A percentile compares a stretch with the other conserved stretches of the same genome.
These are phyloP conservation scores for Fusarium begoniae DNA, from an alignment of 2,329 filamentous ascomycete genomes.

Conservation along the genomic window DNA sequence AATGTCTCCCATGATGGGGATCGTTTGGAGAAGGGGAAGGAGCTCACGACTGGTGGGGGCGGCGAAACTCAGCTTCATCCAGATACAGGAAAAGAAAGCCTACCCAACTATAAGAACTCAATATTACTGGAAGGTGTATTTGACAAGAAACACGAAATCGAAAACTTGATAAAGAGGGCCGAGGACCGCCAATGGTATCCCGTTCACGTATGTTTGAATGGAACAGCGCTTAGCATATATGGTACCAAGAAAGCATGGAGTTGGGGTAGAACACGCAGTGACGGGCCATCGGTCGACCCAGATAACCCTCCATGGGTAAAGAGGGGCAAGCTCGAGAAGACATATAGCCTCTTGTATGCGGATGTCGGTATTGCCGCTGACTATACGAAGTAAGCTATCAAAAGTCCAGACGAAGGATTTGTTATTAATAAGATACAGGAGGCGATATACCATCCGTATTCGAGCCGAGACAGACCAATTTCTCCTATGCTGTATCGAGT, in stretches of 20 bases:
- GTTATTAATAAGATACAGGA: conserved; percentile 48
- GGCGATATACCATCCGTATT: conserved; percentile 74
- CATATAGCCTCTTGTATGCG: conserved; percentile 78
- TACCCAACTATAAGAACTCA: conserved; percentile 67
- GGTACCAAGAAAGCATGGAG: conserved; percentile 67
- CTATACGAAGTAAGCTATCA: conserved; percentile 69
- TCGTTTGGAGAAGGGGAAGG: conserved; percentile 29
- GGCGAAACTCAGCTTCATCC: conserved; percentile 19
- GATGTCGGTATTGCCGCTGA: conserved; percentile 80
- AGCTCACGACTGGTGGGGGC: conserved; percentile 33
- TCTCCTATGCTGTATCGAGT: conserved; percentile 70
- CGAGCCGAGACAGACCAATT: conserved; percentile 79
- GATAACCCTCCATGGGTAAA: conserved; percentile 62
- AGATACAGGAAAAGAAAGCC: conserved; percentile 50
- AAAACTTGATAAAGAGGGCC: conserved; percentile 69
- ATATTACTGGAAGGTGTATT: conserved; percentile 67
- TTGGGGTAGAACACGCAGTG: conserved; percentile 59
- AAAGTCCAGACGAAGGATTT: not conserved
- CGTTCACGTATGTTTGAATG: conserved; percentile 70
- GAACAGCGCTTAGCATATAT: conserved; percentile 74
- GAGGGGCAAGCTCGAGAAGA: conserved; percentile 66
- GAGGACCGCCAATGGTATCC: conserved; percentile 71
- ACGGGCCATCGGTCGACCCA: conserved; percentile 59
- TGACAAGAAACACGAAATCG: conserved; percentile 72
- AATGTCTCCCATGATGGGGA: conserved; percentile 27